Evolutionary conservation across 108 stramenopile species (phyloP).

Genomic region (Fragilaria radians): DNA sequence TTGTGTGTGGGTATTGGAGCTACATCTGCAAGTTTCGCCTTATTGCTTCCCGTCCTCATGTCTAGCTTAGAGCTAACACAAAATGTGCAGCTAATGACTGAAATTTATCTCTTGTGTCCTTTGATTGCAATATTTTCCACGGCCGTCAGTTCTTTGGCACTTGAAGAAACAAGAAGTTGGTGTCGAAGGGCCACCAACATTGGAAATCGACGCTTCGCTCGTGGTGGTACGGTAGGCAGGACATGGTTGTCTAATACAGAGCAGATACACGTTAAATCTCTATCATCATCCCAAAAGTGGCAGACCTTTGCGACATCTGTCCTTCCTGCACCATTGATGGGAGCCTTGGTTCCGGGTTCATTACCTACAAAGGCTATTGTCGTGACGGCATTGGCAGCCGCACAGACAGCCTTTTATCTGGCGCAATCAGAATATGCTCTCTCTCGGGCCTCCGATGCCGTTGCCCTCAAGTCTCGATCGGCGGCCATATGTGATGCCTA

Average conservation of each 20-base stretch:
- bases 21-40: conserved; percentile 61
- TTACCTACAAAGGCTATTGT: conserved; percentile 72
- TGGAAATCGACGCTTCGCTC: conserved; percentile 82
- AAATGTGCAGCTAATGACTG: conserved; percentile 37
- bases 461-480: conserved; percentile 77
- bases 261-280: conserved; percentile 53
- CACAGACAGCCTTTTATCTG: conserved; percentile 77
- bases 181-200: conserved; percentile 61
- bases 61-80: conserved; percentile 23
- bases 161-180: conserved; percentile 57
- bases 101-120: conserved; percentile 72
- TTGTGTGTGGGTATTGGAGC: conserved; percentile 87
- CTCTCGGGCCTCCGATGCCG: conserved; percentile 75
- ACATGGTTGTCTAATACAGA: conserved; percentile 76
- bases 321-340: conserved; percentile 72
- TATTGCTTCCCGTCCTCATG: conserved; percentile 69
- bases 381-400: conserved; percentile 74
- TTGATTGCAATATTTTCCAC: conserved; percentile 57
- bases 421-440: conserved; percentile 60
- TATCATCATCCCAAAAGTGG: conserved; percentile 40
- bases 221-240: conserved; percentile 54
- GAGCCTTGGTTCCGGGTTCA: conserved; percentile 60
- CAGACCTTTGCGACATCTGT: conserved; percentile 55
- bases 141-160: conserved; percentile 63
- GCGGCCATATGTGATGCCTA: conserved; percentile 87